Base-by-base conservation (phyloP, 257 asterid genomes). In the Eustoma russellianum region DNA sequence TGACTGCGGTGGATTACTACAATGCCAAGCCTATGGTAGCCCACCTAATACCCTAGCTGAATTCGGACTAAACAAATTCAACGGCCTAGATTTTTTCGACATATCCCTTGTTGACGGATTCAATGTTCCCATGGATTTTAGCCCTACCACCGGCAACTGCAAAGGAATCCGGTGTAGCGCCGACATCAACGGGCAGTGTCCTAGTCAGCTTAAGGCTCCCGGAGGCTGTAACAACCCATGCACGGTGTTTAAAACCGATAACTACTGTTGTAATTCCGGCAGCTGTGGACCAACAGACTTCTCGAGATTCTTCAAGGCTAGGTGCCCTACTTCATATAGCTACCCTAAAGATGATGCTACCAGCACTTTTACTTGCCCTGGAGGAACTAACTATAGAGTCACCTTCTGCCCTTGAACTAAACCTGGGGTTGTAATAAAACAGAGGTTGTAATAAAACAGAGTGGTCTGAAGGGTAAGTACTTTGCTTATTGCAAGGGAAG, bases 11-110 rank as follows among this genome's bases (percentile, higher is more conserved):
- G 82, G 83, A 3, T 51, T n/a, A 2, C 46, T 79, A 2, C 59
- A 38, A 7, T 73, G 83, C 43, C 64, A 61, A 19, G 38, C 5
- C 16, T 66, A 41, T 33, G 76, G 76, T 10, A 45, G 38, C 48
- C 57, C 88, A 0, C 88, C 84, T 0, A 72, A 74, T 28, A 71
- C 82, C 17, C 10, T 80, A 0, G 84, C 82, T 2, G 88, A 80
- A 44, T 80, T 58, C 15, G 69, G 65, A 35, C 77, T 80, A 1
- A 71, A 74, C 18, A 74, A 66, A 41, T 57, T 46, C 6, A 56
- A 48, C n/a, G 61, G 69, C 52, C 28, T 62, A 49, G 83, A 74
- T 60, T 71, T 10, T 38, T 62, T 74, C 13, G 76, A 74, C 46
- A 70, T 76, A 16, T 76, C 82, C 5, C 66, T 75, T 0, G 73